Evolutionary conservation across 2,329 filamentous ascomycete species (phyloP).

Genomic region (Orbilia brochopaga): DNA sequence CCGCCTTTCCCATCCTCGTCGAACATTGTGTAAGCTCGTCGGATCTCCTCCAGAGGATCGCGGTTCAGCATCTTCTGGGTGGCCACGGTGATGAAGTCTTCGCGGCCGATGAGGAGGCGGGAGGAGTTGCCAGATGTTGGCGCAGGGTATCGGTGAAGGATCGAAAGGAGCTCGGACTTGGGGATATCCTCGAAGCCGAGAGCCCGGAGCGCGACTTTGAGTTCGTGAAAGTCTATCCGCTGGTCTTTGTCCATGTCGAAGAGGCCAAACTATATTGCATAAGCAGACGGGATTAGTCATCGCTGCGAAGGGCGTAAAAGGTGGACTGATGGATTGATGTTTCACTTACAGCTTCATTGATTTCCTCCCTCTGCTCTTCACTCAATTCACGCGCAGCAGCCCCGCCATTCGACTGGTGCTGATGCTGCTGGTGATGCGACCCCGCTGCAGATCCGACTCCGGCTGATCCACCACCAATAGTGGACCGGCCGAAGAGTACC

Average conservation of each 20-base stretch:
- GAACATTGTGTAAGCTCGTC: slow-evolving; percentile 89
- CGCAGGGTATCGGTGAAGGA: slow-evolving; percentile 25
- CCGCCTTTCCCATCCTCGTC: slow-evolving; percentile 85
- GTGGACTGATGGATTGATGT: neutral
- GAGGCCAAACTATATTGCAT: slow-evolving; percentile 73
- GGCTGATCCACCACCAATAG: slow-evolving; percentile 51
- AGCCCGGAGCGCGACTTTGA: slow-evolving; percentile 64
- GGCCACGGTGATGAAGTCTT: slow-evolving; percentile 75
- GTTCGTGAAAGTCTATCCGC: slow-evolving; percentile 95
- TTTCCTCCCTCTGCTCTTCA: slow-evolving; percentile 90
- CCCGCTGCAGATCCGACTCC: slow-evolving; percentile 50
- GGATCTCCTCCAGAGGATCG: slow-evolving; percentile 88
- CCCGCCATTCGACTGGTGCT: slow-evolving; percentile 50
- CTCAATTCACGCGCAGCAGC: slow-evolving; percentile 65
- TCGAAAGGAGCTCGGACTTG: slow-evolving; percentile 34
- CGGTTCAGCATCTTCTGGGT: slow-evolving; percentile 79
- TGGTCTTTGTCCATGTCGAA: slow-evolving; percentile 97
- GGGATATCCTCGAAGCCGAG: slow-evolving; percentile 47
- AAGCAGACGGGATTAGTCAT: neutral
- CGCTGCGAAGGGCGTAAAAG: too few relatives aligned
- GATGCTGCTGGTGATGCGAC: slow-evolving; percentile 47
- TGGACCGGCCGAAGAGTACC: slow-evolving; percentile 50
- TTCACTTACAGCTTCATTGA: slow-evolving; percentile 83
- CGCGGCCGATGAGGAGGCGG: slow-evolving; percentile 74
- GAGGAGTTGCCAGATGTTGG: slow-evolving; percentile 61